phyloP scores from a whole-genome alignment of 2,329 filamentous ascomycete species.

The Hyphodiscus sp. region DNA sequence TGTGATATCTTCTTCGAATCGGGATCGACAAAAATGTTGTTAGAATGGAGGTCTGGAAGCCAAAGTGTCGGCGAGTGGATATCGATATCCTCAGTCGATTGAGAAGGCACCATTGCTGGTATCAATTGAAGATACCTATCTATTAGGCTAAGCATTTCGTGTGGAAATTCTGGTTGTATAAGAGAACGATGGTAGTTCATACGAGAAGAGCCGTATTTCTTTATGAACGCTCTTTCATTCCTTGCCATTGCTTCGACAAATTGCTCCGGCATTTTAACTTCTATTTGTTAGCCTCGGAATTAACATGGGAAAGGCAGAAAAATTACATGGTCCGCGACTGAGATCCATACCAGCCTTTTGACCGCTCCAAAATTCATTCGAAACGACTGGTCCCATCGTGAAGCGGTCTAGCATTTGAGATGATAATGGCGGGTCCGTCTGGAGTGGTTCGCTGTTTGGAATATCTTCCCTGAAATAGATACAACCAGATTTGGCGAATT shows the following conservation, averaged over 20 bases:
- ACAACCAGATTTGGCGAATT: constrained; percentile 10
- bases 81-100: constrained; percentile 5
- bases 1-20: constrained; percentile 13
- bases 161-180: constrained; percentile 11
- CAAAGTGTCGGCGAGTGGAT: constrained; percentile 15
- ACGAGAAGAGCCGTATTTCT: constrained; percentile 5
- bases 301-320: not conserved
- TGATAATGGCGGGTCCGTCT: not conserved
- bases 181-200: constrained; percentile 13
- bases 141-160: constrained; percentile 11
- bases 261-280: constrained; percentile 1
- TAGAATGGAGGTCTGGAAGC: constrained; percentile 19
- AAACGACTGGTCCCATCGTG: constrained; percentile 5
- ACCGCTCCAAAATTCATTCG: constrained; percentile 4
- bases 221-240: constrained; percentile 12
- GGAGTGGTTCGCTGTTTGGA: not conserved
- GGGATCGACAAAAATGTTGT: not conserved
- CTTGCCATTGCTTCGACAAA: constrained; percentile 9
- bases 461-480: constrained; percentile 13
- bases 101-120: constrained; percentile 14
- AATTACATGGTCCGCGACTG: constrained; percentile 11
- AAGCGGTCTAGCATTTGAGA: constrained; percentile 5
- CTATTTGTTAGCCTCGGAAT: not conserved
- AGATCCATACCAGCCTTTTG: constrained; percentile 9
- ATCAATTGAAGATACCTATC: constrained; percentile 12